Evolutionary conservation across 176 grass and related monocot genomes (phyloP).

Genomic region (Coix lacrymajobi): DNA sequence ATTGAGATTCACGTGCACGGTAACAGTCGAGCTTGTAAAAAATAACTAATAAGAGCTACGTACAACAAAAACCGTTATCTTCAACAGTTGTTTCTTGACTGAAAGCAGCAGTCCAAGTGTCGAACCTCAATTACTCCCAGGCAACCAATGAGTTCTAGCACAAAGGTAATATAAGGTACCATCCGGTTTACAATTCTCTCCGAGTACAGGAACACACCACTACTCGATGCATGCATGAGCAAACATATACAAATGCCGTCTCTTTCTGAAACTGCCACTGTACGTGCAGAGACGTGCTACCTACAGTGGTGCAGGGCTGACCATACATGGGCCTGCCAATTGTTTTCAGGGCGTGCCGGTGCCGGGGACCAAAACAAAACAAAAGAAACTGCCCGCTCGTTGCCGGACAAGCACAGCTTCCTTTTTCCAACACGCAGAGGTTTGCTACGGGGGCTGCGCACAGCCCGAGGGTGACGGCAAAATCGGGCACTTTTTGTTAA

Average conservation of each 20-base stretch:
- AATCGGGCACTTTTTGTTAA: background rate
- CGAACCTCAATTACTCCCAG: constrained; percentile 4
- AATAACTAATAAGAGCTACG: too few relatives aligned
- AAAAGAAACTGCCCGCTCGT: background rate
- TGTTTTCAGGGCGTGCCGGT: constrained; percentile 4
- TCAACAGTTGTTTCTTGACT: background rate
- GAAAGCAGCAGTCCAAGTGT: background rate
- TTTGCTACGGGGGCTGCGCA: constrained; percentile 16
- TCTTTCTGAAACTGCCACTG: background rate
- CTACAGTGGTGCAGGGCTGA: background rate
- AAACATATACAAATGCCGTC: background rate
- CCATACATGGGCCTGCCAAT: constrained; percentile 1
- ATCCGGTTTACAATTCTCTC: background rate
- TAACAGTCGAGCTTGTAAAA: too few relatives aligned
- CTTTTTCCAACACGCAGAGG: background rate
- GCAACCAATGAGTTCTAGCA: background rate
- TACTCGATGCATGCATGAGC: too few relatives aligned
- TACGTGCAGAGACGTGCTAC: background rate
- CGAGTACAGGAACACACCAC: background rate
- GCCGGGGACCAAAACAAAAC: background rate
- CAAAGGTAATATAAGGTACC: too few relatives aligned
- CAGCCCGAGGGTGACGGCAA: background rate
- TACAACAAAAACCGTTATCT: background rate
- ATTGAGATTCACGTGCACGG: too few relatives aligned
- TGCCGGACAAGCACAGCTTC: background rate